Evolutionary conservation across 75 land plant genomes (phyloP).

Genomic region (Pinus albicaulis): DNA sequence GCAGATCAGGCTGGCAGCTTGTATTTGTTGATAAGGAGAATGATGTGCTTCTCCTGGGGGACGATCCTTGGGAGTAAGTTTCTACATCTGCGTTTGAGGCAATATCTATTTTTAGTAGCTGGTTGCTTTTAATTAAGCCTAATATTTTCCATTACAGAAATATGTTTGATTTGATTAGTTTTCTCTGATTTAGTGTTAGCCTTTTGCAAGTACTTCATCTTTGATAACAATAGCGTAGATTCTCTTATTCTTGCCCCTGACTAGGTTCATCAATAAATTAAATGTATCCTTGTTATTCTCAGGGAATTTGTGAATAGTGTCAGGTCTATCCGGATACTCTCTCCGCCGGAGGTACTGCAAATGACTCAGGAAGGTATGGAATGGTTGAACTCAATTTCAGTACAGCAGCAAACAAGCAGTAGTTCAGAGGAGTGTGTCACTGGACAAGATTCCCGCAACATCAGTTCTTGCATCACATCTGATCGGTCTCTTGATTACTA

Average conservation of each 20-base stretch:
- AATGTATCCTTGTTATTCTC: constrained; percentile 7
- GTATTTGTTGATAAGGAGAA: constrained; percentile 77
- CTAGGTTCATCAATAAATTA: neutral
- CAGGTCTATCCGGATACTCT: constrained; percentile 78
- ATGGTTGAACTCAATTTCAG: neutral
- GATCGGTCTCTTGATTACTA: constrained; percentile 4
- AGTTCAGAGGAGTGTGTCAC: constrained; percentile 10
- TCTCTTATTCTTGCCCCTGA: neutral
- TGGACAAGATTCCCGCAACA: constrained; percentile 5
- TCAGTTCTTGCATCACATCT: neutral
- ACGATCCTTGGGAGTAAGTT: constrained; percentile 78
- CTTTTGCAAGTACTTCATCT: neutral
- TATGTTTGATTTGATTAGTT: neutral
- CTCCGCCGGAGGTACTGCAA: constrained; percentile 70
- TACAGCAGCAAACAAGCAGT: constrained; percentile 8
- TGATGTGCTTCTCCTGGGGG: constrained; percentile 74
- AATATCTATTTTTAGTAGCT: neutral
- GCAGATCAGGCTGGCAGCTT: constrained; percentile 94
- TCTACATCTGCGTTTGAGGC: neutral
- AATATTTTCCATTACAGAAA: neutral
- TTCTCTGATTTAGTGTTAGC: neutral
- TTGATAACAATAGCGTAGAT: too few species aligned
- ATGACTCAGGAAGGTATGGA: constrained; percentile 42
- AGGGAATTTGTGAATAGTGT: constrained; percentile 88
- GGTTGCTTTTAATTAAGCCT: neutral